These are phyloP conservation scores for Penicillium cosmopolitanum DNA, from an alignment of 495 filamentous ascomycete species.

Conservation along the genomic window DNA sequence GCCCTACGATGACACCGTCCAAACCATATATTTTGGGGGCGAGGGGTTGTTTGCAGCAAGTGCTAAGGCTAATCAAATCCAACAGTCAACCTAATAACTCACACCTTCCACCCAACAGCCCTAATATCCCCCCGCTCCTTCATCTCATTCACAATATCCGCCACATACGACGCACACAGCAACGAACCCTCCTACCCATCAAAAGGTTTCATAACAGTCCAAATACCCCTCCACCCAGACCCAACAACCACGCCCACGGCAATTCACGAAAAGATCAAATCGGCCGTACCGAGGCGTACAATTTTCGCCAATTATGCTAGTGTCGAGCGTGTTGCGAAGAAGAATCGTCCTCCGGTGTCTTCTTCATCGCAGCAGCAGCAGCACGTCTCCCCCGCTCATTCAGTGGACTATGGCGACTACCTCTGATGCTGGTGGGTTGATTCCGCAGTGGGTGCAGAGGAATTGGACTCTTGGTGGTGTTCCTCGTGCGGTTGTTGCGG, in stretches of 20 bases:
- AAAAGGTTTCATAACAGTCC: constrained; percentile 57
- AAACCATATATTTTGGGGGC: too few relatives aligned
- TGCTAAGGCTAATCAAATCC: constrained; percentile 8
- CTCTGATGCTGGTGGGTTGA: constrained; percentile 66
- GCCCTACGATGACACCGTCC: too few relatives aligned
- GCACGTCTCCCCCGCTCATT: constrained; percentile 34
- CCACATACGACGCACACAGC: constrained; percentile 19
- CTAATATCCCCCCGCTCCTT: constrained; percentile 45
- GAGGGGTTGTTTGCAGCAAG: too few relatives aligned
- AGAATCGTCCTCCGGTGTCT: constrained; percentile 20
- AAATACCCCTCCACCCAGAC: constrained; percentile 53
- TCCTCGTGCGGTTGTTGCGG: constrained; percentile 67
- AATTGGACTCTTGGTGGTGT: constrained; percentile 59
- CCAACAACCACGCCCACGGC: constrained; percentile 32
- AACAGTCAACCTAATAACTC: constrained; percentile 49
- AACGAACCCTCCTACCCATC: constrained; percentile 7
- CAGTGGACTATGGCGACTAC: constrained; percentile 73
- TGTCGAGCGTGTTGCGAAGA: constrained; percentile 59
- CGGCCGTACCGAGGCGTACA: constrained; percentile 39
- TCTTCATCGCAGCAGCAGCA: neutral
- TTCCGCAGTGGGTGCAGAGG: constrained; percentile 69
- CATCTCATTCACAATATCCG: constrained; percentile 41
- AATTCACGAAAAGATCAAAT: constrained; percentile 34
- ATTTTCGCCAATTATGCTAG: constrained; percentile 61
- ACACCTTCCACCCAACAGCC: constrained; percentile 39